phyloP scores from a whole-genome alignment of 169 alveolate genomes.

The Perkinsus olseni region DNA sequence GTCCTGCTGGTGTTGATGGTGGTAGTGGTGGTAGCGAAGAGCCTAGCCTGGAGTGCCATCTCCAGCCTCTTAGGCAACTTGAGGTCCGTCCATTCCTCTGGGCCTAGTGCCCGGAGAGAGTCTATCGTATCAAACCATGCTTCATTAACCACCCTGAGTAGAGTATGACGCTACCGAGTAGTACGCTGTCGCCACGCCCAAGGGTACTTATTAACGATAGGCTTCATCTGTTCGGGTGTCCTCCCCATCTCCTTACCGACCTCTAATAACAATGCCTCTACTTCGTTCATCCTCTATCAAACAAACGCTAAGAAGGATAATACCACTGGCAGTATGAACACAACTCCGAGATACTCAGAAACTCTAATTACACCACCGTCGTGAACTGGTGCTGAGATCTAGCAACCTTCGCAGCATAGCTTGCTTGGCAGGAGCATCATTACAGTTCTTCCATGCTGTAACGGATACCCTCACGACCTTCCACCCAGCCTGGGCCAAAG shows the following conservation, averaged over 20 bases:
- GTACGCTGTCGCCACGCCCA: neutral
- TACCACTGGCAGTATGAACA: neutral
- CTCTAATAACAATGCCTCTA: neutral
- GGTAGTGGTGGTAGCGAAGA: neutral
- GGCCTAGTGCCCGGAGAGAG: neutral
- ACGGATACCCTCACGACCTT: neutral
- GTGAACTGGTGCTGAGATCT: no score
- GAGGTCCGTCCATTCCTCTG: neutral
- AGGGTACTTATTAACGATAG: neutral
- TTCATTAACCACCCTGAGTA: neutral
- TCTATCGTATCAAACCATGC: neutral
- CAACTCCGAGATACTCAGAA: neutral
- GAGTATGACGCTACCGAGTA: neutral
- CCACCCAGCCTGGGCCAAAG: neutral
- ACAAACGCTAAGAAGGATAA: neutral
- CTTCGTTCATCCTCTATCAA: neutral
- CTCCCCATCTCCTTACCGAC: neutral
- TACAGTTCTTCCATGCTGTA: neutral
- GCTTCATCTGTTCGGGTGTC: neutral
- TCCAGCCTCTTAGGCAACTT: neutral
- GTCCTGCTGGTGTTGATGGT: neutral
- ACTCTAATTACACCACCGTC: neutral
- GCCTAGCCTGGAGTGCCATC: neutral
- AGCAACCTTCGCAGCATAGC: neutral
- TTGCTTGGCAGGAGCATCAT: neutral